Base-by-base conservation (phyloP, 148 eudicot species). In the Rhododendron henanense region DNA sequence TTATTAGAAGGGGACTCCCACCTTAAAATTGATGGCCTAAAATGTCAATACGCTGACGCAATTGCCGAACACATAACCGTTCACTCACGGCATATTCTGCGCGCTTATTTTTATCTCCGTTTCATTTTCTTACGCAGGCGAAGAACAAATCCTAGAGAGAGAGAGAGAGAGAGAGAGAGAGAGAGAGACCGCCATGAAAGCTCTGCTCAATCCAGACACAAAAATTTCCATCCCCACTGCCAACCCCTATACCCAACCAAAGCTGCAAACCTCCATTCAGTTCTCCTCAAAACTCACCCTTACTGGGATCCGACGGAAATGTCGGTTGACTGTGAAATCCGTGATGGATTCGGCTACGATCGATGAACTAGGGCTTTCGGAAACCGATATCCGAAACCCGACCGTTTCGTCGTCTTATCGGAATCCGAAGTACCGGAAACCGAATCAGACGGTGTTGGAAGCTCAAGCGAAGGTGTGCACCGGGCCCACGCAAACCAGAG, bases 401-500 rank as follows among this genome's bases (percentile, higher is more conserved):
- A 86, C 93, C 47, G n/a, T 93, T 0, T 95, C 98, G 48, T 89
- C 95, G 33, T 84, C 92, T 37, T 96, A 92, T 65, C 94, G 98
- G 87, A 93, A 84, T 37, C 87, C 91, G 45, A 86, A 84, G 28
- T 82, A 88, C 44, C 87, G 88, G 16, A 90, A 78, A 82, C 98
- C 99, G 13, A 96, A 96, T 90, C 96, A 88, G 89, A 95, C 94
- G 31, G 96, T 96, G 50, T 84, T 95, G 10, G 99, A 96, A 74
- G 99, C 99, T 81, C 99, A 96, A 76, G 90, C 93, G 59, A 93
- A 92, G 92, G 96, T 96, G 57, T 96, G 99, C 84, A 96, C 99
- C 7, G 99, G 98, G 1, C 99, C 99, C 5, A 96, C 98, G 28
- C 99, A 95, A 81, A 90, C 98, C 28, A 94, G 86, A 87, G 98